These are phyloP conservation scores for Basidiobolus meristosporus DNA, from an alignment of 371 early-diverging fungal genomes.

Conservation along the genomic window DNA sequence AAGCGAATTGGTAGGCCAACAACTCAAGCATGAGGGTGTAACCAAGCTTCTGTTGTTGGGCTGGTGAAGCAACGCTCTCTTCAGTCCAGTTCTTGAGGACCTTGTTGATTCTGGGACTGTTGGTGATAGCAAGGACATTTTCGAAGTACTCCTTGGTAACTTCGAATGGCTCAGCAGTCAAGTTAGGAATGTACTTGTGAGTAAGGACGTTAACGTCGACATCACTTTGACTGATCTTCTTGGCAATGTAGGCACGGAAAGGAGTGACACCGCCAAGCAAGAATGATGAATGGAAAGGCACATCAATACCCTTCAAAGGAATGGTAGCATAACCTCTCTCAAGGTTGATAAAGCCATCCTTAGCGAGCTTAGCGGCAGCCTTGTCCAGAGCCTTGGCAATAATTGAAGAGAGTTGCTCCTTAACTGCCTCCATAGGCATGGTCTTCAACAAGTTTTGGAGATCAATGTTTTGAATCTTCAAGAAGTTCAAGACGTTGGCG, in stretches of 20 bases:
- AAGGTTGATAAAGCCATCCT: constrained; percentile 32
- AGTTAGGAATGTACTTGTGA: constrained; percentile 85
- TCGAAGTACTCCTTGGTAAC: constrained; percentile 62
- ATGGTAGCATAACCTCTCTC: constrained; percentile 87
- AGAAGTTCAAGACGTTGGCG: constrained; percentile 60
- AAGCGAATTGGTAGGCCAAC: constrained; percentile 85
- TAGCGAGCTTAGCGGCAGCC: constrained; percentile 40
- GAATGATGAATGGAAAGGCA: constrained; percentile 93
- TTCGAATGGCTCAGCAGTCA: constrained; percentile 83
- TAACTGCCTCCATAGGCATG: constrained; percentile 70
- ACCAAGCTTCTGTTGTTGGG: constrained; percentile 71
- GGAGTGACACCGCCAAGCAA: constrained; percentile 75
- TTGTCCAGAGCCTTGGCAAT: constrained; percentile 54
- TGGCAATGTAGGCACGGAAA: constrained; percentile 75
- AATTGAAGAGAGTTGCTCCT: constrained; percentile 61
- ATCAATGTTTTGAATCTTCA: constrained; percentile 58
- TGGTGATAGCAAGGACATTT: constrained; percentile 49
- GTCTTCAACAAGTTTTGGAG: constrained; percentile 68
- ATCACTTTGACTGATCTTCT: constrained; percentile 58
- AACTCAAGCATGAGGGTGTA: constrained; percentile 76
- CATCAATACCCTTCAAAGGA: constrained; percentile 83
- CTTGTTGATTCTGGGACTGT: constrained; percentile 46
- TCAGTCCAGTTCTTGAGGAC: constrained; percentile 75
- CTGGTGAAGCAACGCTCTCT: constrained; percentile 35
- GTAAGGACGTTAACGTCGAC: constrained; percentile 58